Conservation (phyloP, 495 filamentous ascomycete genomes). For the Penicillium steckii region DNA sequence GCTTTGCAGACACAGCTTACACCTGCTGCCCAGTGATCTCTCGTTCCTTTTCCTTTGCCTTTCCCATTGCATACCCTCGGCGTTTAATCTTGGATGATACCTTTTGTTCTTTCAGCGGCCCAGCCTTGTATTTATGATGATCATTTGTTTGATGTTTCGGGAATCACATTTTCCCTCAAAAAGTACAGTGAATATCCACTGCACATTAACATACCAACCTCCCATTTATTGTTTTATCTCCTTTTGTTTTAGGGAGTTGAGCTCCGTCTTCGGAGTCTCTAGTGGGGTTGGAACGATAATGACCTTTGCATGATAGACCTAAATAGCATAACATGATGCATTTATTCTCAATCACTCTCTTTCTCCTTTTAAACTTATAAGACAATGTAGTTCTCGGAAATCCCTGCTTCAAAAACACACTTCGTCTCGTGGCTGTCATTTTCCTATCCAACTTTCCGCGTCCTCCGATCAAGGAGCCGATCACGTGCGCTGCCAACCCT, state of each 20-base stretch:
- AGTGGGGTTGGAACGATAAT: conserved; percentile 18
- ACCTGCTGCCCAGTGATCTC: conserved; percentile 29
- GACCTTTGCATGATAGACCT: conserved; percentile 14
- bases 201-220: conserved; percentile 2
- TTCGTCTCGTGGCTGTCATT: too few species aligned
- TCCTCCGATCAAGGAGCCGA: neutral
- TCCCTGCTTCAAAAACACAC: too few species aligned
- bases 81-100: conserved; percentile 24
- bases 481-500: neutral
- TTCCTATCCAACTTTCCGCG: too few species aligned
- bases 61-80: conserved; percentile 17
- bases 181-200: conserved; percentile 6
- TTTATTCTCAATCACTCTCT: neutral
- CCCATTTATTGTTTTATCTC: neutral
- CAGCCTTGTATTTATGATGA: conserved; percentile 3
- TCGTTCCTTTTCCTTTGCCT: conserved; percentile 5
- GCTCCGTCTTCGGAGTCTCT: conserved; percentile 3
- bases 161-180: conserved; percentile 1
- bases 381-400: too few species aligned
- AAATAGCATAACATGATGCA: conserved; percentile 8
- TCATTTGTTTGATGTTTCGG: neutral
- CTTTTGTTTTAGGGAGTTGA: conserved; percentile 19
- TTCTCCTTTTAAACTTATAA: neutral
- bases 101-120: conserved; percentile 13
- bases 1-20: conserved; percentile 39